A percentile compares a stretch with the other conserved stretches of the same genome.
These are phyloP conservation scores for Metschnikowia borealis DNA, from an alignment of 805 yeast species.

Conservation along the genomic window DNA sequence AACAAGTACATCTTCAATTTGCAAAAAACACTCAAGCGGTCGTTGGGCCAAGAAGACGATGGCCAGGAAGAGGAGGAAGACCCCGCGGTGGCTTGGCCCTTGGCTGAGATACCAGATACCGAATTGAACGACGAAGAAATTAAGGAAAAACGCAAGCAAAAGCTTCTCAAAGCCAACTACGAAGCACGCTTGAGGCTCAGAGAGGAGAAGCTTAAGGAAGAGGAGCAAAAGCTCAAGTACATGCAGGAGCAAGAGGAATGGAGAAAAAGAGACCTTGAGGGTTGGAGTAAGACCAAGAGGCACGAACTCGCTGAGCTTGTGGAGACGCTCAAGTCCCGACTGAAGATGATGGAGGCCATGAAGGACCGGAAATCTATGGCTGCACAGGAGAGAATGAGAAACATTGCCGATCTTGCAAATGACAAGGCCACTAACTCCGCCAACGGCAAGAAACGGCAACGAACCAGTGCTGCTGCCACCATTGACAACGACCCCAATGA, in stretches of 20 bases:
- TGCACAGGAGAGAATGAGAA: slow-evolving; percentile 89
- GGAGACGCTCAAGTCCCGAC: slow-evolving; percentile 60
- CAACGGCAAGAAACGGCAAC: slow-evolving; percentile 42
- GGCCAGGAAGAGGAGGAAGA: slow-evolving; percentile 40
- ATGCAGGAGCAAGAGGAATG: slow-evolving; percentile 68
- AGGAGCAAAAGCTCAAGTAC: slow-evolving; percentile 54
- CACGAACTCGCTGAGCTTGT: slow-evolving; percentile 55
- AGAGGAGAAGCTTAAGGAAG: slow-evolving; percentile 69
- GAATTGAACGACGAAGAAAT: slow-evolving; percentile 74
- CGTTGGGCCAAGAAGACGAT: slow-evolving; percentile 61
- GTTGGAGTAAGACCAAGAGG: slow-evolving; percentile 77
- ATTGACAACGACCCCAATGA: slow-evolving; percentile 91
- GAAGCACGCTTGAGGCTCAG: slow-evolving; percentile 85
- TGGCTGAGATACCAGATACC: slow-evolving; percentile 81
- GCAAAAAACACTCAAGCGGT: slow-evolving; percentile 65
- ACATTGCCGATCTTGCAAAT: slow-evolving; percentile 79
- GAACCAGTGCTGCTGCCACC: slow-evolving; percentile 47
- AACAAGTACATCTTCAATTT: slow-evolving; percentile 59
- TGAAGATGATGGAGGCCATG: slow-evolving; percentile 69
- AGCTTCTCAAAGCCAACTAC: slow-evolving; percentile 74
- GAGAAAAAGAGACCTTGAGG: slow-evolving; percentile 68
- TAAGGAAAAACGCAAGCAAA: slow-evolving; percentile 83
- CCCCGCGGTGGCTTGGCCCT: slow-evolving; percentile 60
- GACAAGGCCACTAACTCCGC: slow-evolving; percentile 53
- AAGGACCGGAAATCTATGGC: slow-evolving; percentile 87